Conservation (phyloP, 2,329 filamentous ascomycete species). For the Xylaria sp. region DNA sequence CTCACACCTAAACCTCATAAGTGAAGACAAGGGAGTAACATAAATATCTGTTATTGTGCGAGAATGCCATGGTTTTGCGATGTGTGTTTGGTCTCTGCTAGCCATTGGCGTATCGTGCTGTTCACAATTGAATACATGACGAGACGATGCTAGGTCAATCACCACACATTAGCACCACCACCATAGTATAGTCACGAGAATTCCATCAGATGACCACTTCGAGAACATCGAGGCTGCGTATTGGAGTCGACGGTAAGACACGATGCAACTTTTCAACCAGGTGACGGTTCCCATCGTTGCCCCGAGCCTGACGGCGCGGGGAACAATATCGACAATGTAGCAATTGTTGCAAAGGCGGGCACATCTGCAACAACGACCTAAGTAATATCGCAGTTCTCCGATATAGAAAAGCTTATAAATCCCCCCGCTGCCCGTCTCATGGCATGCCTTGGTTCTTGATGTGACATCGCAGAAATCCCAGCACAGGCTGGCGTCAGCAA, state of each 20-base stretch:
- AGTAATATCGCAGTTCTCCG: too few species aligned
- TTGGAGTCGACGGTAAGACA: too few species aligned
- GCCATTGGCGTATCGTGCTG: neutral
- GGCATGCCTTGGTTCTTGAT: neutral
- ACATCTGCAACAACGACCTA: too few species aligned
- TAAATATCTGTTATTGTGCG: too few species aligned
- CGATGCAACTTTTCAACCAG: too few species aligned
- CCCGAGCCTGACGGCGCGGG: neutral
- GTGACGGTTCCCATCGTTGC: too few species aligned
- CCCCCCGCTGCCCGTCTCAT: neutral
- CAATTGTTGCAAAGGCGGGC: neutral
- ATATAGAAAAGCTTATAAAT: neutral
- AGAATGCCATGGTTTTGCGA: too few species aligned
- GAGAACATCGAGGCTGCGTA: too few species aligned
- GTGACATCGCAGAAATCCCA: neutral
- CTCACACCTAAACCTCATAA: neutral
- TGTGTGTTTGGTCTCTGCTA: too few species aligned
- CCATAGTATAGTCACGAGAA: neutral
- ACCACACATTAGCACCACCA: too few species aligned
- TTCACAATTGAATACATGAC: neutral
- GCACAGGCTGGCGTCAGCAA: slow-evolving; percentile 1
- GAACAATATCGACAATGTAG: neutral
- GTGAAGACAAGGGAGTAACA: neutral
- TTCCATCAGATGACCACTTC: neutral
- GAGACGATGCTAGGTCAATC: neutral